A percentile compares a stretch with the other conserved stretches of the same genome.
These are phyloP conservation scores for Eleusine coracana DNA, from an alignment of 176 grass and related monocot genomes.

Conservation along the genomic window DNA sequence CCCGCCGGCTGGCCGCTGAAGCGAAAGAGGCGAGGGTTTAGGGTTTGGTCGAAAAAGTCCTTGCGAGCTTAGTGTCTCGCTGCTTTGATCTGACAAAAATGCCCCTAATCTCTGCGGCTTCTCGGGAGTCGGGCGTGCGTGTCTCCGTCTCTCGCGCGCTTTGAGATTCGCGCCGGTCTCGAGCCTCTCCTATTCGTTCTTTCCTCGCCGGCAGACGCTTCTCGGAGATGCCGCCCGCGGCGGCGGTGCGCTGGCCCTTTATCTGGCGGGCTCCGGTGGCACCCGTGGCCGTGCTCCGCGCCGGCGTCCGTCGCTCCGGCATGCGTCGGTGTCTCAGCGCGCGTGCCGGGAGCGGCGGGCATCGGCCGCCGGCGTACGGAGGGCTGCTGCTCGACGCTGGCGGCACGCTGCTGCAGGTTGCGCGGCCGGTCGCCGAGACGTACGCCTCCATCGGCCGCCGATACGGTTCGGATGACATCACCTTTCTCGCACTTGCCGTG, in stretches of 20 bases:
- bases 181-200: background rate
- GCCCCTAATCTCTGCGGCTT: background rate
- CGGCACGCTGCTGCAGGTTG: slow-evolving; percentile 82
- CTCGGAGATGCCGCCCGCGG: slow-evolving; percentile 41
- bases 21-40: slow-evolving; percentile 34
- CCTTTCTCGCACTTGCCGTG: background rate
- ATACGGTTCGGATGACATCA: slow-evolving; percentile 53
- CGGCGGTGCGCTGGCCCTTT: slow-evolving; percentile 8
- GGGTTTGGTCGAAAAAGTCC: slow-evolving; percentile 19
- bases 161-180: background rate
- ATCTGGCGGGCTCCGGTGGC: slow-evolving; percentile 18
- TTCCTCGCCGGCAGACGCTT: background rate
- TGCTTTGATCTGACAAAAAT: slow-evolving; percentile 30
- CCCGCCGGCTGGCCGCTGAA: slow-evolving; percentile 23
- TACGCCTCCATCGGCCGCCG: slow-evolving; percentile 70
- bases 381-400: slow-evolving; percentile 83
- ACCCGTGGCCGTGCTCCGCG: slow-evolving; percentile 3
- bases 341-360: slow-evolving; percentile 17
- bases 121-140: background rate
- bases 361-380: slow-evolving; percentile 41
- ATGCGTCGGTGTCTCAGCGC: background rate
- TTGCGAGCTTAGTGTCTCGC: background rate
- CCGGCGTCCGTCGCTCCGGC: background rate
- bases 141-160: background rate
- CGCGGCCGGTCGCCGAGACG: slow-evolving; percentile 62